Conservation (phyloP, 2,329 filamentous ascomycete genomes). For the Penicillium sp. region DNA sequence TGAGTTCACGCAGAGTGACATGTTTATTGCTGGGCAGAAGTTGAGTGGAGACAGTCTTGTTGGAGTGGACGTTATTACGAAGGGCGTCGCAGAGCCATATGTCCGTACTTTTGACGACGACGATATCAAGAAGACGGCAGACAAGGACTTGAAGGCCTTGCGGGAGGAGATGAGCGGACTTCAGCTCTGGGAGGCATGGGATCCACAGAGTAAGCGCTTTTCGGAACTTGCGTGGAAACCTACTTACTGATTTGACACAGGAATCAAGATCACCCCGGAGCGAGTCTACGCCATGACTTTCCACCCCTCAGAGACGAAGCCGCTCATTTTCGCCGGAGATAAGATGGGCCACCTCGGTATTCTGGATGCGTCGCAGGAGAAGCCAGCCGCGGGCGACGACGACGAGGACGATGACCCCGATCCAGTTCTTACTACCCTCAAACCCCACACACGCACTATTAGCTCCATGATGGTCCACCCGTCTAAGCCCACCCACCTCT, state of each 20-base stretch:
- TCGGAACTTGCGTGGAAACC: background rate
- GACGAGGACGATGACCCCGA: conserved; percentile 64
- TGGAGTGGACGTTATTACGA: conserved; percentile 56
- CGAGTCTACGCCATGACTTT: conserved; percentile 83
- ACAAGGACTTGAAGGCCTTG: conserved; percentile 71
- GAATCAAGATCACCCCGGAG: conserved; percentile 88
- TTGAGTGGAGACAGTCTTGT: conserved; percentile 66
- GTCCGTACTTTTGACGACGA: conserved; percentile 82
- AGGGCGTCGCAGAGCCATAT: conserved; percentile 72
- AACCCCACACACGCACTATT: conserved; percentile 86
- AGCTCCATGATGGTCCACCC: conserved; percentile 77
- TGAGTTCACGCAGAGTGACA: conserved; percentile 70
- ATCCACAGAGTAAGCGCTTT: conserved; percentile 65
- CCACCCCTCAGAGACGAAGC: conserved; percentile 81
- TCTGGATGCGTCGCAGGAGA: conserved; percentile 67
- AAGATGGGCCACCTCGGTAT: conserved; percentile 89
- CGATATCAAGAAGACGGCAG: conserved; percentile 74
- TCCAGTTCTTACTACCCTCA: conserved; percentile 83
- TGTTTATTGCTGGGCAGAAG: conserved; percentile 76
- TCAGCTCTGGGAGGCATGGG: conserved; percentile 78
- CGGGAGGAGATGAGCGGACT: conserved; percentile 74
- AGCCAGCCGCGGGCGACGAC: conserved; percentile 56
- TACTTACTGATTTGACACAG: conserved; percentile 41
- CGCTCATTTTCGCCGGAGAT: conserved; percentile 88
- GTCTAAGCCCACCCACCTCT: conserved; percentile 70